A percentile compares a stretch with the other conserved stretches of the same genome.
Evolutionary conservation across 2,329 filamentous ascomycete species (phyloP).

Genomic region (Gnomoniopsis smithogilvyi): DNA sequence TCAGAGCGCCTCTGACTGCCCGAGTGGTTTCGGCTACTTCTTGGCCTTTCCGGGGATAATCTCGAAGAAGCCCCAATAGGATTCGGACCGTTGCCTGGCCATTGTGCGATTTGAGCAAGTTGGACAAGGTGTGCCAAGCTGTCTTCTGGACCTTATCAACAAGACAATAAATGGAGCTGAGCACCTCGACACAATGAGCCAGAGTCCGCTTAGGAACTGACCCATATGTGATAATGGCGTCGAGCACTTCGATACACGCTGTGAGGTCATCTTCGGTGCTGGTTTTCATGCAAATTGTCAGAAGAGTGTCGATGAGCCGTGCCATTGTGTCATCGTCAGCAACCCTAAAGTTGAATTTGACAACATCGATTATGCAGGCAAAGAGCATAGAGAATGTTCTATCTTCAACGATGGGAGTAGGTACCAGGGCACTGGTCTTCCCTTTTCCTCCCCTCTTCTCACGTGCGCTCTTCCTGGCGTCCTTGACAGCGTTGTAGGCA

Average conservation of each 20-base stretch:
- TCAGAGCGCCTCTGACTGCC: constrained; percentile 60
- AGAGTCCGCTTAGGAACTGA: constrained; percentile 63
- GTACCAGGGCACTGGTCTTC: constrained; percentile 25
- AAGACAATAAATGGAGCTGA: constrained; percentile 69
- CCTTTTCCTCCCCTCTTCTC: constrained; percentile 37
- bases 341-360: constrained; percentile 73
- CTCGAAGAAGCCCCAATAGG: constrained; percentile 59
- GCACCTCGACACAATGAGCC: constrained; percentile 63
- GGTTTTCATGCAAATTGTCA: constrained; percentile 67
- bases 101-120: constrained; percentile 71
- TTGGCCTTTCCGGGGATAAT: constrained; percentile 41
- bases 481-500: constrained; percentile 50
- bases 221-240: constrained; percentile 69
- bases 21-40: constrained; percentile 50
- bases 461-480: constrained; percentile 45
- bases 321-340: constrained; percentile 61
- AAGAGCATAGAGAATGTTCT: constrained; percentile 64
- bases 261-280: constrained; percentile 62
- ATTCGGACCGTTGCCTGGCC: constrained; percentile 66
- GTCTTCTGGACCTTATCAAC: constrained; percentile 58
- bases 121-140: constrained; percentile 68
- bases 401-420: constrained; percentile 48
- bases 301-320: constrained; percentile 57
- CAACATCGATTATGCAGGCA: constrained; percentile 61
- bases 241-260: constrained; percentile 65